Evolutionary conservation across 768 basidiomycete species (phyloP).

Genomic region (Naganishia kalamii): DNA sequence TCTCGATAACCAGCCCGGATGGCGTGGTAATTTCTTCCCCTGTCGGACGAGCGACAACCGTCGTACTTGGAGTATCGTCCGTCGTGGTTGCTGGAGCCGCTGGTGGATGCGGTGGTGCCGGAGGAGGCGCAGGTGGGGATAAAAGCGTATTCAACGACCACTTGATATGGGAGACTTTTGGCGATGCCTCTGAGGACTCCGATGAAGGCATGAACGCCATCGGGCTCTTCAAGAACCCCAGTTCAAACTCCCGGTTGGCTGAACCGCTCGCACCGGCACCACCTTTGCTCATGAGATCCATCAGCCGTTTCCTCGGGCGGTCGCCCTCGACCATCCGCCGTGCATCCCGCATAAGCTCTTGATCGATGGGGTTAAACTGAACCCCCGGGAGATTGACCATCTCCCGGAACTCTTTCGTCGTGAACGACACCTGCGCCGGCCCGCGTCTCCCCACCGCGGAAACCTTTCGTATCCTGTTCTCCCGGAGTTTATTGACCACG

Average conservation of each 20-base stretch:
- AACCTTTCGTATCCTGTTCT: conserved; percentile 59
- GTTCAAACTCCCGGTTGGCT: conserved; percentile 30
- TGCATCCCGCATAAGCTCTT: conserved; percentile 34
- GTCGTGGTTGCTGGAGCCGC: conserved; percentile 58
- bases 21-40: conserved; percentile 53
- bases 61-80: conserved; percentile 50
- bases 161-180: conserved; percentile 28
- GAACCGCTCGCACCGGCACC: conserved; percentile 5
- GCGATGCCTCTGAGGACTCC: not conserved
- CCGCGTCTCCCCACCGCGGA: conserved; percentile 80
- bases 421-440: conserved; percentile 80
- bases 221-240: conserved; percentile 43
- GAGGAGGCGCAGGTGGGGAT: conserved; percentile 21
- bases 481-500: conserved; percentile 62
- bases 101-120: conserved; percentile 21
- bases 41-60: conserved; percentile 51
- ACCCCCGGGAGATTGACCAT: conserved; percentile 62
- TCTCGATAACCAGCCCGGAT: conserved; percentile 78
- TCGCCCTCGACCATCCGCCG: conserved; percentile 37
- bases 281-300: conserved; percentile 46
- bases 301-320: conserved; percentile 46
- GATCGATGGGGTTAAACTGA: conserved; percentile 48
- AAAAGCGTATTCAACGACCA: conserved; percentile 41
- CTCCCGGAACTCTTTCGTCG: conserved; percentile 87
- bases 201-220: conserved; percentile 24